phyloP scores from a whole-genome alignment of 495 filamentous ascomycete species.

The Aspergillus hancockii region DNA sequence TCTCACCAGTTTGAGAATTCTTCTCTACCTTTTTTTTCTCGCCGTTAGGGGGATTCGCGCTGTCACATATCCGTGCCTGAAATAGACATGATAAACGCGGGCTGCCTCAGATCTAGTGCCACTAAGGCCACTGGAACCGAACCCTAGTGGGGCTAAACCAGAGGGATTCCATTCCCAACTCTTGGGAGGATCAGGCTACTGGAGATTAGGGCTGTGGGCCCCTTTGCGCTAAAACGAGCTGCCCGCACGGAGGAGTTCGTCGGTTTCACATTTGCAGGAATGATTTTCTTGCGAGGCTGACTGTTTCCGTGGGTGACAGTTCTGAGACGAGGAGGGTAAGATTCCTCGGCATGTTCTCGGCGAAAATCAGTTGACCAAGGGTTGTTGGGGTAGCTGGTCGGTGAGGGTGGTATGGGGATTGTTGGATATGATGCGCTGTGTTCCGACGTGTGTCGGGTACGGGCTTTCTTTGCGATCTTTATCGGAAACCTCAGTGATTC shows the following conservation, averaged over 20 bases:
- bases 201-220: background rate
- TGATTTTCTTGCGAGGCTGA: background rate
- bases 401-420: background rate
- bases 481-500: slow-evolving; percentile 4
- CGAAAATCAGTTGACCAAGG: background rate
- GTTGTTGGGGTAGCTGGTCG: background rate
- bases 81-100: background rate
- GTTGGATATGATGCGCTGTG: background rate
- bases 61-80: background rate
- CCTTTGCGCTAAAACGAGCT: background rate
- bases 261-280: background rate
- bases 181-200: background rate
- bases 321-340: background rate
- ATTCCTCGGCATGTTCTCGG: background rate
- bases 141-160: background rate
- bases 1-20: no score
- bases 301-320: background rate
- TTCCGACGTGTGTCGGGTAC: background rate
- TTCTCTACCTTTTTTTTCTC: background rate
- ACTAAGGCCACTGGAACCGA: background rate
- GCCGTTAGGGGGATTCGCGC: background rate
- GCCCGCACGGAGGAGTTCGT: background rate
- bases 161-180: background rate
- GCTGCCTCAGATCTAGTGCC: background rate
- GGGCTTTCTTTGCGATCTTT: background rate